phyloP scores from a whole-genome alignment of 805 yeast genomes.

The Candida silvicultrix region DNA sequence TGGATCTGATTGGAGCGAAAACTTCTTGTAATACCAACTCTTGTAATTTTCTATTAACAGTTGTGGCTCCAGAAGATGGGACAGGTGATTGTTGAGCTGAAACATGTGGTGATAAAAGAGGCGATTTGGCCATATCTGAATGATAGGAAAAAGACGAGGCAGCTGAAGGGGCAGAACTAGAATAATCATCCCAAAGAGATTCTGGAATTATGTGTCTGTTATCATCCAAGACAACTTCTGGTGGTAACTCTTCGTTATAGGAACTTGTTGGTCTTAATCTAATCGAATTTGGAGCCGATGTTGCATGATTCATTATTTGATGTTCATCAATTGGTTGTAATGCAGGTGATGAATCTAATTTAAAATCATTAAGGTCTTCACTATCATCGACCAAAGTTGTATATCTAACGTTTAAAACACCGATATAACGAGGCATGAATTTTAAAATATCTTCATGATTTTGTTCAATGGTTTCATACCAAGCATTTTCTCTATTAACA shows the following conservation, averaged over 20 bases:
- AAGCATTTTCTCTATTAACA: slow-evolving; percentile 80
- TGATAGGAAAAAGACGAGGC: slow-evolving; percentile 33
- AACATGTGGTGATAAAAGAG: slow-evolving; percentile 17
- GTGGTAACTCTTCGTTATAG: slow-evolving; percentile 32
- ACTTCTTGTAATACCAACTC: slow-evolving; percentile 71
- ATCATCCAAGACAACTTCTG: slow-evolving; percentile 89
- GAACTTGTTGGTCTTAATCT: slow-evolving; percentile 14
- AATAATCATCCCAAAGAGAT: slow-evolving; percentile 60
- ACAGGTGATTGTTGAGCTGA: slow-evolving; percentile 2
- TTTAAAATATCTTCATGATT: slow-evolving; percentile 68
- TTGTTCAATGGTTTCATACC: slow-evolving; percentile 86
- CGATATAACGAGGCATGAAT: slow-evolving; percentile 93
- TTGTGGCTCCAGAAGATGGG: slow-evolving; percentile 48
- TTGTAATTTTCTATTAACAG: slow-evolving; percentile 62
- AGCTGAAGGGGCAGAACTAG: slow-evolving; percentile 34
- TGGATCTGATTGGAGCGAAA: slow-evolving; percentile 39
- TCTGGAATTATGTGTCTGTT: slow-evolving; percentile 89
- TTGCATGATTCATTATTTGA: neutral
- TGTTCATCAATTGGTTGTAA: slow-evolving; percentile 13
- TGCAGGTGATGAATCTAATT: slow-evolving; percentile 10
- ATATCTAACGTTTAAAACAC: slow-evolving; percentile 88
- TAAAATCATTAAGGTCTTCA: slow-evolving; percentile 8
- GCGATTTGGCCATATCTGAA: slow-evolving; percentile 22
- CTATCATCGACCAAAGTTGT: slow-evolving; percentile 23
- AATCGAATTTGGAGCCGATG: slow-evolving; percentile 7